Evolutionary conservation across 768 basidiomycete species (phyloP).

Genomic region (Scleroderma bovista): DNA sequence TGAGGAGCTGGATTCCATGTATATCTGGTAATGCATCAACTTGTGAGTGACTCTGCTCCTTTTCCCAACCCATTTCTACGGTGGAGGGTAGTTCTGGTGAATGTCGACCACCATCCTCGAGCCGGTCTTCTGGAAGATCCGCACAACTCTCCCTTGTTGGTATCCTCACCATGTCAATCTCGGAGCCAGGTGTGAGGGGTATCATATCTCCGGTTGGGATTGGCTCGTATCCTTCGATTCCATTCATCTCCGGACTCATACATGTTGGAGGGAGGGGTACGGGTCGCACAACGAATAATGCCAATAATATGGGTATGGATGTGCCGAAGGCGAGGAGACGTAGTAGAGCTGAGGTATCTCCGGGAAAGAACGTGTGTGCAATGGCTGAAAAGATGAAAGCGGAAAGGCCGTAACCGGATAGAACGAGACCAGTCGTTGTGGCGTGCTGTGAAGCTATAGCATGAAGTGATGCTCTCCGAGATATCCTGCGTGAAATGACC

Average conservation of each 20-base stretch:
- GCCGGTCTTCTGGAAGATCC: background rate
- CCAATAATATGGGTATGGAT: conserved; percentile 66
- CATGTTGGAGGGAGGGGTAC: conserved; percentile 42
- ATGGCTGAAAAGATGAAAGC: conserved; percentile 81
- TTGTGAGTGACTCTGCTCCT: background rate
- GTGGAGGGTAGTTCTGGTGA: background rate
- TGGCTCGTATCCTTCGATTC: background rate
- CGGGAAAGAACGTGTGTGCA: conserved; percentile 61
- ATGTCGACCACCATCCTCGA: background rate
- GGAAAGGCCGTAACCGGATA: conserved; percentile 81
- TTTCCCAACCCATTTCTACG: background rate
- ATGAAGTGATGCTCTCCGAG: no score
- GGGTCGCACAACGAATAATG: conserved; percentile 61
- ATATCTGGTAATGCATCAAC: conserved; percentile 41
- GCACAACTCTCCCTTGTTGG: background rate
- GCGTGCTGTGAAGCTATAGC: conserved; percentile 47
- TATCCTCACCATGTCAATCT: background rate
- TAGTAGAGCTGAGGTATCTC: conserved; percentile 70
- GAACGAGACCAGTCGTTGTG: conserved; percentile 63
- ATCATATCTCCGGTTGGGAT: background rate
- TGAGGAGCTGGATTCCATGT: conserved; percentile 48
- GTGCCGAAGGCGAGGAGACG: conserved; percentile 70
- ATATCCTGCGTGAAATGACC: no score
- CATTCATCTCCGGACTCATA: conserved; percentile 25
- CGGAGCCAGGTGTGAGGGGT: background rate